A percentile compares a stretch with the other conserved stretches of the same genome.
These are phyloP conservation scores for Physocladia obscura DNA, from an alignment of 192 early-diverging fungal species.

Conservation along the genomic window DNA sequence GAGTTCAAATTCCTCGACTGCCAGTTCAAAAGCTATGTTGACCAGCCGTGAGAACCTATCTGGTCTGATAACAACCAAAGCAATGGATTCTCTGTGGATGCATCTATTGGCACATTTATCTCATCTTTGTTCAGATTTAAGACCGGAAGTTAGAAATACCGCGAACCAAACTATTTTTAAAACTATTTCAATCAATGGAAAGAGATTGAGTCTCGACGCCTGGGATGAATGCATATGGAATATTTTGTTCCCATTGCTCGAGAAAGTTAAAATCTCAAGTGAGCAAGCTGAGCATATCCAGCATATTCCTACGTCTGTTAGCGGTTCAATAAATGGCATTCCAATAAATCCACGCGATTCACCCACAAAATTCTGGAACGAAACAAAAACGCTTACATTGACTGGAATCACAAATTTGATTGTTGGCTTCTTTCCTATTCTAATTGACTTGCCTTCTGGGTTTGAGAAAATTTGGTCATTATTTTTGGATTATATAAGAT, in stretches of 20 bases:
- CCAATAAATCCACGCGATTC: conserved; percentile 46
- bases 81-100: conserved; percentile 80
- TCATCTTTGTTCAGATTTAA: conserved; percentile 74
- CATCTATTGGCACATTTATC: conserved; percentile 81
- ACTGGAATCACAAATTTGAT: conserved; percentile 70
- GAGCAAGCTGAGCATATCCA: conserved; percentile 27
- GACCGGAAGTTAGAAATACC: conserved; percentile 90
- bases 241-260: conserved; percentile 79
- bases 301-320: background rate
- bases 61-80: conserved; percentile 33
- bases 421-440: conserved; percentile 61
- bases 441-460: conserved; percentile 57
- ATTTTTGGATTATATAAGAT: conserved; percentile 72
- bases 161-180: conserved; percentile 94
- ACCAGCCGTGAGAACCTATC: background rate
- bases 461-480: conserved; percentile 71
- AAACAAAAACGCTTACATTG: conserved; percentile 77
- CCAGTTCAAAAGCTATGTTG: background rate
- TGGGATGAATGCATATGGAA: conserved; percentile 88
- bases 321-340: background rate
- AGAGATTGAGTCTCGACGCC: conserved; percentile 61
- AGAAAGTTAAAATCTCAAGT: conserved; percentile 62
- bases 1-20: background rate
- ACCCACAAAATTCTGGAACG: conserved; percentile 82
- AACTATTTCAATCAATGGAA: conserved; percentile 87